These are phyloP conservation scores for Sugiyamaella neomexicana DNA, from an alignment of 1,139 yeast genomes.

Conservation along the genomic window DNA sequence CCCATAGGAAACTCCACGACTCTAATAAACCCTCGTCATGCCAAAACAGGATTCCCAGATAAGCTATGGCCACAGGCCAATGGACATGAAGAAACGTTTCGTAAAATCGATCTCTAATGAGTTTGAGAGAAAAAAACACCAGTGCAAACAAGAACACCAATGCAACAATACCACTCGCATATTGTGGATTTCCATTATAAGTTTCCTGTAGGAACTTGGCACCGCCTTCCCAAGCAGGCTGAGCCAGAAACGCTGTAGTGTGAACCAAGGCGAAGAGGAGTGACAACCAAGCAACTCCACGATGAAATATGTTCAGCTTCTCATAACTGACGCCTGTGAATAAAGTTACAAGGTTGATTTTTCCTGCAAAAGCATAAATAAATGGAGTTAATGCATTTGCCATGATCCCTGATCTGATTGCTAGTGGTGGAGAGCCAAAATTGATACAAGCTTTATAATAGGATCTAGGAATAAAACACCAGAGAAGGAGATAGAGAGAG, in stretches of 20 bases:
- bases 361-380: conserved; percentile 60
- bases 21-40: conserved; percentile 48
- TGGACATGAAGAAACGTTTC: conserved; percentile 58
- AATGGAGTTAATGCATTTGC: conserved; percentile 56
- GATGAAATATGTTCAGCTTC: conserved; percentile 58
- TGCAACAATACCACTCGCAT: conserved; percentile 47
- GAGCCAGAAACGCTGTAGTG: conserved; percentile 54
- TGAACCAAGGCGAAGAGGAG: conserved; percentile 55
- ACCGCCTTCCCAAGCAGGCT: conserved; percentile 55
- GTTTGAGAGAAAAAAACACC: conserved; percentile 50
- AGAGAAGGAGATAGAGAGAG: conserved; percentile 49
- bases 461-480: conserved; percentile 51
- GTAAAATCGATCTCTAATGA: conserved; percentile 49
- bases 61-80: conserved; percentile 60
- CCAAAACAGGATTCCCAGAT: conserved; percentile 53
- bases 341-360: conserved; percentile 58
- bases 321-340: conserved; percentile 64
- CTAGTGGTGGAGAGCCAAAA: conserved; percentile 67
- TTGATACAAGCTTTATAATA: conserved; percentile 58
- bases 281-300: conserved; percentile 55
- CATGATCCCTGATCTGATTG: conserved; percentile 59
- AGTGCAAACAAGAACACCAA: conserved; percentile 49
- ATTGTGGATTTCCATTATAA: conserved; percentile 20
- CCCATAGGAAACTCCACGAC: conserved; percentile 54
- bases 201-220: conserved; percentile 16